These are phyloP conservation scores for Neurospora sp. DNA, from an alignment of 495 filamentous ascomycete genomes.

Conservation along the genomic window DNA sequence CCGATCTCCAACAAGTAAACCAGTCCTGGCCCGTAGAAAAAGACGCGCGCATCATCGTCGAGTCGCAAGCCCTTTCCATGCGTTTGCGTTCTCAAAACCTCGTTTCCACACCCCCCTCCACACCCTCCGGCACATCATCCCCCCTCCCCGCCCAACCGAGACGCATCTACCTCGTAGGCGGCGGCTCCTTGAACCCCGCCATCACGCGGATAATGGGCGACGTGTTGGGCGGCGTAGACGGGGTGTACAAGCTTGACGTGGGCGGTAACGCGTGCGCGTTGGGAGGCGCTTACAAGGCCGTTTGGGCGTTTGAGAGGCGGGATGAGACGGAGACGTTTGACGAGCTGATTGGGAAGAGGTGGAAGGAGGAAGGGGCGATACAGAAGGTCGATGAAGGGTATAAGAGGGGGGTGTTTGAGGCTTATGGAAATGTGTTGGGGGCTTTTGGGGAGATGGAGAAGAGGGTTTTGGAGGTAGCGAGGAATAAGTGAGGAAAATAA, in stretches of 20 bases:
- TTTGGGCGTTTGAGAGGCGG: constrained; percentile 76
- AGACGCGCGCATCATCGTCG: constrained; percentile 83
- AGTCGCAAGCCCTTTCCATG: constrained; percentile 84
- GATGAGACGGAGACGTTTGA: constrained; percentile 67
- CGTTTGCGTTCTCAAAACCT: constrained; percentile 72
- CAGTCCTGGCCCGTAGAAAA: constrained; percentile 34
- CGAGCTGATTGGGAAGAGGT: constrained; percentile 67
- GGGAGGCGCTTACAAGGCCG: constrained; percentile 93
- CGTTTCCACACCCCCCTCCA: constrained; percentile 43
- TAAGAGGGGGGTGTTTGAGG: constrained; percentile 56
- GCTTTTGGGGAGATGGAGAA: constrained; percentile 76
- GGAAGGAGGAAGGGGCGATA: constrained; percentile 76
- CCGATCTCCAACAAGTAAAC: constrained; percentile 34
- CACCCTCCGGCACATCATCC: background rate
- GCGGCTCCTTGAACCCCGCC: constrained; percentile 76
- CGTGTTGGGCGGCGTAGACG: constrained; percentile 79
- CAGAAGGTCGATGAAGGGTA: constrained; percentile 78
- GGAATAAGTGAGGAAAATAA: constrained; percentile 19
- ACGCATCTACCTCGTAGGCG: constrained; percentile 87
- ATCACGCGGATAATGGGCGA: constrained; percentile 75
- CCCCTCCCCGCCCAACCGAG: constrained; percentile 72
- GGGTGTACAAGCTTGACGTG: constrained; percentile 84
- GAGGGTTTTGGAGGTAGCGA: constrained; percentile 46
- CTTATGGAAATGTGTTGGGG: constrained; percentile 65
- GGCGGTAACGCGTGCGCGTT: constrained; percentile 95